Conservation (phyloP, 176 grass and related monocot genomes). For the Sorghum bicolor region Sorghum_bicolor_NCBIv3 NC_012871.2:63818001-63818500, state of each 20-base stretch:
- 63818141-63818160: slow-evolving; percentile 66
- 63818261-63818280: neutral
- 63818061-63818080: slow-evolving; percentile 52
- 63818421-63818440: slow-evolving; percentile 74
- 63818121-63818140: slow-evolving; percentile 75
- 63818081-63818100: slow-evolving; percentile 65
- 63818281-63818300: slow-evolving; percentile 48
- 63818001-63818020: neutral
- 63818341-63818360: slow-evolving; percentile 66
- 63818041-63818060: neutral
- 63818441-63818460: slow-evolving; percentile 96
- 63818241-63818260: neutral
- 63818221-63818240: too few species aligned
- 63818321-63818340: slow-evolving; percentile 51
- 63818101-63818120: slow-evolving; percentile 79
- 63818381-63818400: slow-evolving; percentile 53
- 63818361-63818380: slow-evolving; percentile 75
- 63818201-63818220: slow-evolving; percentile 55
- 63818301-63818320: slow-evolving; percentile 71
- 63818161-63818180: slow-evolving; percentile 78
- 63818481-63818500: slow-evolving; percentile 55
- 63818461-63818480: slow-evolving; percentile 65
- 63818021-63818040: neutral
- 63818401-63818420: slow-evolving; percentile 90
- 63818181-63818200: slow-evolving; percentile 54